These are phyloP conservation scores for Pinus albicaulis DNA, from an alignment of 75 land plant species.

Conservation along the genomic window DNA sequence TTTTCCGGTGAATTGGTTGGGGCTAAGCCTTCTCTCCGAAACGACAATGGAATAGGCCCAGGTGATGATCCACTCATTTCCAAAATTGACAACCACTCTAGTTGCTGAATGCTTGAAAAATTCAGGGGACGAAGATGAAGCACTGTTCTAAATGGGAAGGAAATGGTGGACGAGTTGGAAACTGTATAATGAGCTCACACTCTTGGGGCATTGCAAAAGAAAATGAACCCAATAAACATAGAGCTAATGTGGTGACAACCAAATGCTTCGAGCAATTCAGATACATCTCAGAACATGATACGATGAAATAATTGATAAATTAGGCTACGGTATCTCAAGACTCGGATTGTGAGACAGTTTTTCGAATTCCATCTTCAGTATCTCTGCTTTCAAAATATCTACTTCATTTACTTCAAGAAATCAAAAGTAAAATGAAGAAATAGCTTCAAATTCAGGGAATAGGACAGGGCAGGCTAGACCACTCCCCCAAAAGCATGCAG, in stretches of 20 bases:
- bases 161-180: slow-evolving; percentile 41
- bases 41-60: slow-evolving; percentile 62
- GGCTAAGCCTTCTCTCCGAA: slow-evolving; percentile 73
- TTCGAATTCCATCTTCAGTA: neutral
- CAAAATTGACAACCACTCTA: slow-evolving; percentile 30
- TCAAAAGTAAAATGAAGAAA: neutral
- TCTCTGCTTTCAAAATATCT: neutral
- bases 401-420: neutral
- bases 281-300: too few relatives aligned
- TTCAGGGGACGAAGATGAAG: slow-evolving; percentile 18
- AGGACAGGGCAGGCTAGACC: slow-evolving; percentile 15
- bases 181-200: neutral
- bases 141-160: slow-evolving; percentile 39
- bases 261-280: too few relatives aligned
- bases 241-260: too few relatives aligned
- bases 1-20: too few relatives aligned
- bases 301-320: neutral
- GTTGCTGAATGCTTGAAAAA: slow-evolving; percentile 27
- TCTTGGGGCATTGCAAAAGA: neutral
- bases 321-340: neutral
- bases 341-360: neutral
- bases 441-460: neutral
- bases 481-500: slow-evolving; percentile 3
- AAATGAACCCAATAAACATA: too few relatives aligned
- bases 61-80: slow-evolving; percentile 39